A percentile compares a stretch with the other conserved stretches of the same genome.
These are phyloP conservation scores for Citrullus amarus DNA, from an alignment of 306 rosid genomes.

Conservation along the genomic window DNA sequence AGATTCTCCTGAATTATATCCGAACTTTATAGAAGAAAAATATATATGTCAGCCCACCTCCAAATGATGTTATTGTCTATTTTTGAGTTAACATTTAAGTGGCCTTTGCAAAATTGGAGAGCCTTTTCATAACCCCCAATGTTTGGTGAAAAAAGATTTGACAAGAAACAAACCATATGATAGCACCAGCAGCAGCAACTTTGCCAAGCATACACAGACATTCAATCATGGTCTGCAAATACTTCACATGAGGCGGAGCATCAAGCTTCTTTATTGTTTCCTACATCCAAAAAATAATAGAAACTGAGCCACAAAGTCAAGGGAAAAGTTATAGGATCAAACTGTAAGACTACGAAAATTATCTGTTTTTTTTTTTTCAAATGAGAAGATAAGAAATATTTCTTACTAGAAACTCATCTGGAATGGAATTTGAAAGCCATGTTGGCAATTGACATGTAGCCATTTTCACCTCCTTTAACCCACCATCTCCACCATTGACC, in stretches of 20 bases:
- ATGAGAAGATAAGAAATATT: not conserved
- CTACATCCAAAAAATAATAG: constrained; percentile 33
- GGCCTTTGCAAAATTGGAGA: not conserved
- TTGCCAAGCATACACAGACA: constrained; percentile 96
- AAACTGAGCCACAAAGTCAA: constrained; percentile 22
- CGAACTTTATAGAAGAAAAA: not conserved
- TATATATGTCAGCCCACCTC: not conserved
- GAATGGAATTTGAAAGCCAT: constrained; percentile 89
- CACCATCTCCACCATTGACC: constrained; percentile 48
- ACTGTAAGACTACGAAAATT: not conserved
- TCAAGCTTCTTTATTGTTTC: constrained; percentile 86
- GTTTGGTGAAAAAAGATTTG: not conserved
- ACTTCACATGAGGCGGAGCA: constrained; percentile 81
- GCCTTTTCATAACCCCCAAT: not conserved
- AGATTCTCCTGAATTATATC: not conserved
- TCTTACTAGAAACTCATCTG: constrained; percentile 97
- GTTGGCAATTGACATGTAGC: constrained; percentile 61
- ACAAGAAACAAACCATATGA: constrained; percentile 69
- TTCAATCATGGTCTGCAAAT: constrained; percentile 94
- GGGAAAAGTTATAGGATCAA: constrained; percentile 3
- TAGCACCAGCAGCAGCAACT: constrained; percentile 98
- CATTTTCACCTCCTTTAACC: constrained; percentile 34
- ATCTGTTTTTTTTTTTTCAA: not conserved
- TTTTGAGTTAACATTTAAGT: not conserved
- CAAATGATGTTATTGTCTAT: not conserved